Base-by-base conservation (phyloP, 192 early-diverging fungal genomes). In the Phlyctochytrium planicorne region DNA sequence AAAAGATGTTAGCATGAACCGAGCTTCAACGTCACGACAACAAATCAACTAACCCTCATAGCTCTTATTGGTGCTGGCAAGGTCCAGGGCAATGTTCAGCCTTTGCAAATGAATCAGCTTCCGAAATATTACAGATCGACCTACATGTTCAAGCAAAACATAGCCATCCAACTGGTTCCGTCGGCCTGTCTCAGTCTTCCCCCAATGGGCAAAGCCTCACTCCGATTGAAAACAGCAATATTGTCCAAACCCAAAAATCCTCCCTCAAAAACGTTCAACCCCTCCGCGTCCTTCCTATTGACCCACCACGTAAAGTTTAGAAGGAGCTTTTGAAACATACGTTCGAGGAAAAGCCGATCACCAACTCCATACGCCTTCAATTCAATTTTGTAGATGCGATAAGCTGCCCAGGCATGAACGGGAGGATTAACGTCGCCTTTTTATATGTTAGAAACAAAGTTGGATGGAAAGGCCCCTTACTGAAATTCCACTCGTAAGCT, bases 181-280 rank as follows among this genome's bases (percentile, higher is more conserved):
- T 84, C 82, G 1, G 82, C 80, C 33, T 84, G 82, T 2, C 81
- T 65, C 6, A 84, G 60, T 2, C 66, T 57, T 0, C 77, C 82
- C 0, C 78, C 78, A 40, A 73, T 74, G 33, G 80, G 80, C 35
- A 79, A 53, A 1, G 69, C 66, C 69, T 84, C 82, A 4, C 74
- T 75, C 33, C 82, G 80, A 63, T 84, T 83, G 70, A 84, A 84
- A 12, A 82, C 76, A 23, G 76, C 80, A 61, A 84, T 84, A 60
- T 84, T 84, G 62, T 84, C 82, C n/a, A 84, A 66, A 0, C 82
- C 82, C 17, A 83, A 52, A 61, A 83, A 83, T 0, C 82, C 82
- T 24, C 82, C 82, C 30, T 83, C 78, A 62, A 83, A 83, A 20
- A 84, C 79, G 25, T 82, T 82, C n/a, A 75, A 70, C 29, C 82